Conservation (phyloP, 108 stramenopile genomes). For the Mediolabrus comicus region DNA sequence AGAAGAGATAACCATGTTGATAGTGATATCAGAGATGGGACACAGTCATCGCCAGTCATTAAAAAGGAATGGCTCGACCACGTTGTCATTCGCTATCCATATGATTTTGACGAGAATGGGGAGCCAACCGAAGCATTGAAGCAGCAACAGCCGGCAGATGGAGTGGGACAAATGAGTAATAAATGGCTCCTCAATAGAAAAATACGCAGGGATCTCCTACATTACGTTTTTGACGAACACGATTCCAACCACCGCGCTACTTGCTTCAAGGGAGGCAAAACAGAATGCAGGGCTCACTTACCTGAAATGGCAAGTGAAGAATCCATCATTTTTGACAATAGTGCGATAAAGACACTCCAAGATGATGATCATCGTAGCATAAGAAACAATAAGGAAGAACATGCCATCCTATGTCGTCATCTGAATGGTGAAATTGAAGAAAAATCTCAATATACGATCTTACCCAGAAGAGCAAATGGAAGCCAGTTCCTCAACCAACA, state of each 20-base stretch:
- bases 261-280: not conserved
- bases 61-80: not conserved
- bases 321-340: not conserved
- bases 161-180: not conserved
- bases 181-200: not conserved
- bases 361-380: not conserved
- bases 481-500: not conserved
- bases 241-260: not conserved
- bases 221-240: not conserved
- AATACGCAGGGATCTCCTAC: not conserved
- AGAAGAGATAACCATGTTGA: too few species aligned
- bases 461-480: not conserved
- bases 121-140: not conserved
- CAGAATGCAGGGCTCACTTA: not conserved
- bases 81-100: not conserved
- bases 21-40: too few species aligned
- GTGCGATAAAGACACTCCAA: not conserved
- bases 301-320: not conserved
- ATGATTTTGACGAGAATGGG: not conserved
- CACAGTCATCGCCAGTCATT: too few species aligned
- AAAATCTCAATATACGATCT: not conserved
- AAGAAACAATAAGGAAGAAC: not conserved
- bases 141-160: not conserved
- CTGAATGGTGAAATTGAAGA: not conserved
- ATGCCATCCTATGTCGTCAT: not conserved